Base-by-base conservation (phyloP, 371 early-diverging fungal species). In the Mucor mucedo region DNA sequence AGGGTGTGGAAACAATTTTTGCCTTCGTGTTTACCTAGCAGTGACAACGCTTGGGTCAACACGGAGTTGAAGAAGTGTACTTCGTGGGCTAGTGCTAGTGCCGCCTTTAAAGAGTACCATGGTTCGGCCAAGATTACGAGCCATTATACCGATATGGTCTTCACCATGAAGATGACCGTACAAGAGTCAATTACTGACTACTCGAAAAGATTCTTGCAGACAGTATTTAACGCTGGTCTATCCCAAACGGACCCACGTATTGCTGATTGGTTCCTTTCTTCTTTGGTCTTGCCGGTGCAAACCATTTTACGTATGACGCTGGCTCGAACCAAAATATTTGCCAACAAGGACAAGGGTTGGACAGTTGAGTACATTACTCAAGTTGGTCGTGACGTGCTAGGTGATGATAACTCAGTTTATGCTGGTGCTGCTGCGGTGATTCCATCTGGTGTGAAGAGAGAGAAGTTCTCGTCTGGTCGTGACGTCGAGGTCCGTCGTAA, bases 371-470 rank as follows among this genome's bases (percentile, higher is more conserved):
- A 28, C 3, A 48, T 48, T 48, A 48, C 48, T 21, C 48, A 48
- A 11, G 21, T 48, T 7, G 48, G 35, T 58, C 28, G 59, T 14
- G 52, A 59, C 29, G 28, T 59, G 3, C 41, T 59, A 14, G 59
- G 59, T 10, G 59, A 59, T 28, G 59, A 59, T 40, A 59, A 59
- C 40, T 28, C 0, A 2, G 35, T 39, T 21, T 49, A 50, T 38
- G 38, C 39, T 11, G 14, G 39, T 6, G 50, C 52, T 5, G 49
- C 27, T 6, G 27, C 35, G 5, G 3, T 35, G 35, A 7, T 35
- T 35, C 35, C 35, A 5, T 3, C 5, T 35, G 35, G 35, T 5
- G 5, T 3, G 3, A 5, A 3, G 7, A 35, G 35, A 35, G 35
- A 35, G 7, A 7, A 35, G 7, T 5, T 3, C 7, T 35, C 35